Base-by-base conservation (phyloP, 176 grass and related monocot species). In the Poa pratensis region DNA sequence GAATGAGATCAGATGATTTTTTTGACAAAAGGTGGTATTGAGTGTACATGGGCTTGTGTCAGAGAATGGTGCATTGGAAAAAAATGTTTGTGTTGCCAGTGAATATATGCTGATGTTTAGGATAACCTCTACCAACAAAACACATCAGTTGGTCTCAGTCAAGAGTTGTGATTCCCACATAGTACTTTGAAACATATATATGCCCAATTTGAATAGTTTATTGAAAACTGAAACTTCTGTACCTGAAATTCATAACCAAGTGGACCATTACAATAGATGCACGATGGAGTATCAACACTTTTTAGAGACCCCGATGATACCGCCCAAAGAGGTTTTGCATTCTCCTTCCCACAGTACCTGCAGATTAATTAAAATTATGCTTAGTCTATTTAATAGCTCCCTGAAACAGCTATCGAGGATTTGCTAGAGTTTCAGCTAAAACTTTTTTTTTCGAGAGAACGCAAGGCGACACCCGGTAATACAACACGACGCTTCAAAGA, bases 201-300 rank as follows among this genome's bases (percentile, higher is more conserved):
- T 35, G 6, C 7, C 13, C 2, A 55, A 52, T 39, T 17, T 65
- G 9, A 18, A 59, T 58, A 12, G 9, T 39, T 50, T 66, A 24
- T 15, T 7, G 22, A 54, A 30, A 58, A 54, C 20, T 34, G 15
- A 39, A 71, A 74, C 20, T 53, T 65, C 3, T 45, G 66, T 73
- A 91, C 92, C 88, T 94, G 89, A 80, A 94, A 91, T 84, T 94
- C 86, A 46, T 84, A 94, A 66, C 61, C 76, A 76, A 91, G 76
- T 48, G 89, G 80, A 22, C 80, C 83, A 58, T 91, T 89, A 69
- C 92, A 91, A 61, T 94, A 81, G 69, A 69, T 67, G 48, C 92
- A 94, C 51, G 71, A 71, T 74, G 89, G 92, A 73, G 84, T 84
- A 48, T 88, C 76, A 8, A 13, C 76, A 61, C 80, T 80, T 53